Base-by-base conservation (phyloP, 495 filamentous ascomycete species). In the Penicillium cosmopolitanum region DNA sequence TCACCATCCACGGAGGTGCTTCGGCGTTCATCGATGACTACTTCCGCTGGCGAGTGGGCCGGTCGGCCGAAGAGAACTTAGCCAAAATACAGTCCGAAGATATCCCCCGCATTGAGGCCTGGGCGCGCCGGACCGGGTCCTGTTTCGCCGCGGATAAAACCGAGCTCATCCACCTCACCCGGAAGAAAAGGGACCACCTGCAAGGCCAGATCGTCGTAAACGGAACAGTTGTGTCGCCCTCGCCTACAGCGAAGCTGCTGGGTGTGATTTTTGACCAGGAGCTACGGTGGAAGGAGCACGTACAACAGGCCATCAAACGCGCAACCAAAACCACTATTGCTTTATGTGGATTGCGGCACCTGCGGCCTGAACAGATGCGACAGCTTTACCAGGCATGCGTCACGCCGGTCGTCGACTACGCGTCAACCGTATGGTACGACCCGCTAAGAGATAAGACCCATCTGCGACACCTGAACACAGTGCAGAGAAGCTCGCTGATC, bases 381-480 rank as follows among this genome's bases (percentile, higher is more conserved):
- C 68, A 68, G 50, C 33, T 66, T 28, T 71, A 71, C 50, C 36
- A 71, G 47, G 65, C 63, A 6, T 68, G 61, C 40, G 58, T 71
- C 12, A 63, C 55, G 21, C 64, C 64, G 42, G 18, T 46, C 18
- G 7, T 46, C 16, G 7, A 46, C n/a, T 46, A 21, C 16, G 16
- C 42, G 42, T 46, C 42, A 10, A 46, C 42, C n/a, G 42, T 46
- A 12, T 46, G 6, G 42, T n/a, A 46, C 6, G 16, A 46, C 42
- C 42, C 42, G 16, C 6, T 46, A 3, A 12, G 42, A 21, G 42
- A 46, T 3, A 46, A 46, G 7, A 46, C 42, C 8, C 42, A 46
- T n/a, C 42, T 46, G 12, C 42, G 42, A 19, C 42, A 46, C 42
- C 16, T 46, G n/a, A 12, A 21, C 42, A 46, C 42, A 3, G 42